A percentile compares a stretch with the other conserved stretches of the same genome.
phyloP scores from a whole-genome alignment of 177 flowering plant genomes.

The Tripterygium wilfordii region DNA sequence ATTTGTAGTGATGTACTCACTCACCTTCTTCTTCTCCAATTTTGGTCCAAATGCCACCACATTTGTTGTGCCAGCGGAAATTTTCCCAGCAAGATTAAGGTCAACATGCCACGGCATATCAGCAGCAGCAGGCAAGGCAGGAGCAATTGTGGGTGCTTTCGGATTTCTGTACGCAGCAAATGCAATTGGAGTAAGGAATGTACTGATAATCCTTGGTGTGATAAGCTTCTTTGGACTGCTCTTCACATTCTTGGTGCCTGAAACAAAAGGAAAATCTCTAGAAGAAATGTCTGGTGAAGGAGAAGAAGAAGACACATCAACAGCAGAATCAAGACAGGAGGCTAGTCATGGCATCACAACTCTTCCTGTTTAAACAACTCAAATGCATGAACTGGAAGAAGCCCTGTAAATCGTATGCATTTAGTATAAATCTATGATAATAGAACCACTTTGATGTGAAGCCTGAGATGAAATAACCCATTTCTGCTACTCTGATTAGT shows the following conservation, averaged over 20 bases:
- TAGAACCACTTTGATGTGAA: no score
- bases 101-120: constrained; percentile 1
- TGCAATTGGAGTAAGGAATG: neutral
- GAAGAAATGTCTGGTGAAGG: constrained; percentile 43
- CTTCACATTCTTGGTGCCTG: constrained; percentile 44
- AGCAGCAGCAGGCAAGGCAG: neutral
- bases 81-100: constrained; percentile 4
- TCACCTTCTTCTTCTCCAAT: constrained; percentile 2
- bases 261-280: constrained; percentile 43
- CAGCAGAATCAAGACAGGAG: neutral
- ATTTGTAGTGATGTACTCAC: constrained; percentile 21
- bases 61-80: neutral
- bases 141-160: constrained; percentile 1
- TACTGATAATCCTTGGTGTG: constrained; percentile 18
- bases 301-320: constrained; percentile 15
- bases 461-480: no score
- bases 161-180: neutral
- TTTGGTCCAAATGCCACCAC: neutral
- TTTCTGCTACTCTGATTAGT: no score
- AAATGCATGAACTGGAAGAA: no score
- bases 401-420: no score
- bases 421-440: no score
- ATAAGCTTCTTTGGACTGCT: constrained; percentile 29
- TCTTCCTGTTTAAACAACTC: no score
- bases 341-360: no score